phyloP scores from a whole-genome alignment of 345 rosid genomes.

The Ailanthus altissimus region DNA sequence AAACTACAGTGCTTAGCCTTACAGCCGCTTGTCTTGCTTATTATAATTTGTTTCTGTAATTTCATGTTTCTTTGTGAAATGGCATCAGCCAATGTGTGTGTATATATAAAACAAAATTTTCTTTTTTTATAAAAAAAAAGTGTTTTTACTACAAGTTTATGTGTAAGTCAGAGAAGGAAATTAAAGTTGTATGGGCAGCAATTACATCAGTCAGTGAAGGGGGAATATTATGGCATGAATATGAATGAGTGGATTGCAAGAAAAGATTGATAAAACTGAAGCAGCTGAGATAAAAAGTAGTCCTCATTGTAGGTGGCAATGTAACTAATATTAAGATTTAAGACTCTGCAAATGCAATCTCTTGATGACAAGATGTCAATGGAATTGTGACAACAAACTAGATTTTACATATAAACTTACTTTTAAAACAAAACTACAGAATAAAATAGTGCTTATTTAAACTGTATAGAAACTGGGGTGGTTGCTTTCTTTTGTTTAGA shows the following conservation, averaged over 20 bases:
- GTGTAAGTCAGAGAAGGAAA: background rate
- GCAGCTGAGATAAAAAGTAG: slow-evolving; percentile 8
- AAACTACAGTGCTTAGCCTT: background rate
- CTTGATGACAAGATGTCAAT: too few relatives aligned
- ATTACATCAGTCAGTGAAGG: background rate
- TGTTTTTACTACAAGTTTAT: background rate
- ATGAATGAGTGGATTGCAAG: slow-evolving; percentile 20
- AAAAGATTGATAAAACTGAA: slow-evolving; percentile 17
- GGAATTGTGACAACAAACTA: too few relatives aligned
- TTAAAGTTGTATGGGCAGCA: background rate
- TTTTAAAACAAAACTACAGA: too few relatives aligned
- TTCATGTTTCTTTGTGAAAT: background rate
- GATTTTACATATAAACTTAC: too few relatives aligned
- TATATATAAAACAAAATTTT: too few relatives aligned
- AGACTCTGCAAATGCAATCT: too few relatives aligned
- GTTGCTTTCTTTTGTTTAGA: background rate
- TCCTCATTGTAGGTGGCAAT: slow-evolving; percentile 7
- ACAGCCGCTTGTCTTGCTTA: background rate
- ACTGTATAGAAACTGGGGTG: background rate
- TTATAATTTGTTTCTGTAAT: background rate
- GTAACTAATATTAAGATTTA: background rate
- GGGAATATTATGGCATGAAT: background rate
- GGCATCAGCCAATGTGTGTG: too few relatives aligned
- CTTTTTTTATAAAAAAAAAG: too few relatives aligned
- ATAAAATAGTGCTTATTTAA: too few relatives aligned